phyloP scores from a whole-genome alignment of 768 basidiomycete genomes.

The Boletus speciosus region DNA sequence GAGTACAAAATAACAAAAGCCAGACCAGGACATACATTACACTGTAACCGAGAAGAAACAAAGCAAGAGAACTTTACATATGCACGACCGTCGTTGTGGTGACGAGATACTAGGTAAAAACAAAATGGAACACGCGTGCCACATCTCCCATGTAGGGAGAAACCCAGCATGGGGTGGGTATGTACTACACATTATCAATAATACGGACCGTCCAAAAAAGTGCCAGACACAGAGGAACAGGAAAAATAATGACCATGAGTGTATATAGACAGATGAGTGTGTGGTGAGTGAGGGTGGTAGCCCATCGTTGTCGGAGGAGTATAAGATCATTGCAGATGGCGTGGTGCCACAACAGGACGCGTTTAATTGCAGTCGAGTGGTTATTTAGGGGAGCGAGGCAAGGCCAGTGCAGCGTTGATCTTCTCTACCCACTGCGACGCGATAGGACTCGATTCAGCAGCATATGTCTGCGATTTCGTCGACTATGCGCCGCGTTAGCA shows the following conservation, averaged over 20 bases:
- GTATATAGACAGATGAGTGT: neutral
- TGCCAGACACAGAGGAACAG: neutral
- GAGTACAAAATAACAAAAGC: neutral
- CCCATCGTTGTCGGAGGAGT: neutral
- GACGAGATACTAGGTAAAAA: neutral
- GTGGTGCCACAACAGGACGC: neutral
- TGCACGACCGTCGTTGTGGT: neutral
- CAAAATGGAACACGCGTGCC: neutral
- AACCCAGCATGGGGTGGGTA: neutral
- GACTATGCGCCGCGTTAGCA: conserved; percentile 32
- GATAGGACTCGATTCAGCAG: conserved; percentile 34
- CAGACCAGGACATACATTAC: neutral
- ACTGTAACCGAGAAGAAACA: neutral
- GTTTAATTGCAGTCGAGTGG: neutral
- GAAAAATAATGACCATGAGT: neutral
- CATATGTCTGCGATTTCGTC: conserved; percentile 45
- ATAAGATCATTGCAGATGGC: neutral
- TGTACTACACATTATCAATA: neutral
- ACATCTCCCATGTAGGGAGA: neutral
- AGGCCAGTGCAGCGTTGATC: conserved; percentile 34
- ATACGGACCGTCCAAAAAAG: neutral
- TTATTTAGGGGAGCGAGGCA: conserved; percentile 8
- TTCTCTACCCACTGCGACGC: conserved; percentile 39
- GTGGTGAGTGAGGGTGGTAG: neutral
- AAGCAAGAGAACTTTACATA: neutral